Evolutionary conservation across 1,284 basidiomycete species (phyloP).

Genomic region (Papiliotrema fonsecae): DNA sequence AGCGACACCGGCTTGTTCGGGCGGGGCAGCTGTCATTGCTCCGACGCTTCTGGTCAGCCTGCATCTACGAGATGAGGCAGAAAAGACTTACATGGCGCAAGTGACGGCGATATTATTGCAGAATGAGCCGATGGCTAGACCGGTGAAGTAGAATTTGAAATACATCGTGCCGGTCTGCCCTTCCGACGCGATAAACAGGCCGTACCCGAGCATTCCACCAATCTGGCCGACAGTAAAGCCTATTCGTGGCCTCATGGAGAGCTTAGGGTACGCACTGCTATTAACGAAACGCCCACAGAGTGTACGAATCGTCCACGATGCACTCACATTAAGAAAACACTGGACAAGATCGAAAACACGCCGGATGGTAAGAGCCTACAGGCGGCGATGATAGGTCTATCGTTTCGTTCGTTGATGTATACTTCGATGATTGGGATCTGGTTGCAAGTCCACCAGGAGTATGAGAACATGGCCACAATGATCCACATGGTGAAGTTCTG

Average conservation of each 20-base stretch:
- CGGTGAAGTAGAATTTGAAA: slow-evolving; percentile 20
- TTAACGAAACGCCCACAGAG: too few relatives aligned
- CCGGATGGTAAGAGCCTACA: slow-evolving; percentile 7
- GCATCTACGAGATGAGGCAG: background rate
- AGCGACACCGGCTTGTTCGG: slow-evolving; percentile 32
- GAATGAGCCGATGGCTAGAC: slow-evolving; percentile 14
- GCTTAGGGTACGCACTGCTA: slow-evolving; percentile 6
- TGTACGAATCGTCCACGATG: background rate
- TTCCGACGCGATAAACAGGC: slow-evolving; percentile 20
- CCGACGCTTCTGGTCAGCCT: slow-evolving; percentile 21
- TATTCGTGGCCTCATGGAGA: slow-evolving; percentile 1
- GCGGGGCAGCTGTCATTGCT: slow-evolving; percentile 31
- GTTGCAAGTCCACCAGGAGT: slow-evolving; percentile 21
- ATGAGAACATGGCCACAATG: slow-evolving; percentile 19
- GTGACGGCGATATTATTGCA: slow-evolving; percentile 10
- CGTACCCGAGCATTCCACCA: slow-evolving; percentile 18
- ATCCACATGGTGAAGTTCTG: slow-evolving; percentile 31
- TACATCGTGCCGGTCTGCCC: slow-evolving; percentile 13
- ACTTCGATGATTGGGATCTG: slow-evolving; percentile 17
- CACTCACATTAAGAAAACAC: slow-evolving; percentile 9
- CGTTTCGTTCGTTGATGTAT: slow-evolving; percentile 8
- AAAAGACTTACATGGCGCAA: slow-evolving; percentile 14
- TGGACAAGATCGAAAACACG: background rate
- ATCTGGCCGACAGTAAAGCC: slow-evolving; percentile 12
- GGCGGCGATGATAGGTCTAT: slow-evolving; percentile 16